Evolutionary conservation across 305 asterid species (phyloP).

Genomic region (Salvia sclarea): DNA sequence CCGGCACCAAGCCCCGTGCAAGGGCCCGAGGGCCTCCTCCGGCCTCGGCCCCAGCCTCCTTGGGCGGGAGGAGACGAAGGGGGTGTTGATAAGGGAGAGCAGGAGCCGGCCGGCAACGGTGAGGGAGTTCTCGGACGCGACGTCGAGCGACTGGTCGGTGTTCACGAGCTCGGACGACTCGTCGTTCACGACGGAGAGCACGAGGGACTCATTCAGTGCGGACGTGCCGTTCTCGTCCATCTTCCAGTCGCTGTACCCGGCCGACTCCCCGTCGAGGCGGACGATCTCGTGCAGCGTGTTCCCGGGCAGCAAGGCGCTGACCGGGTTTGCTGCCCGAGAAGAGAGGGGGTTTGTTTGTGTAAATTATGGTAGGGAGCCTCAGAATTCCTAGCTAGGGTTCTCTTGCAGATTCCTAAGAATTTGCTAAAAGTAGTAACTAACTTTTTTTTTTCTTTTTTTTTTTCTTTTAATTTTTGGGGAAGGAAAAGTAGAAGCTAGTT

Average conservation of each 20-base stretch:
- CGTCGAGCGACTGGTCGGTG: constrained; percentile 70
- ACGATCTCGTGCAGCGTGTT: constrained; percentile 52
- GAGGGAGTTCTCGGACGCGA: constrained; percentile 57
- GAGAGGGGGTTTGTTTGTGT: constrained; percentile 42
- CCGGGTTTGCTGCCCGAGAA: constrained; percentile 53
- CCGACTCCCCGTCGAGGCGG: constrained; percentile 43
- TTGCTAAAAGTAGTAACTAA: constrained; percentile 9
- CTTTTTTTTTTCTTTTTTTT: too few species aligned
- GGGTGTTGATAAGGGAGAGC: constrained; percentile 38
- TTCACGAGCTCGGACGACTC: constrained; percentile 84
- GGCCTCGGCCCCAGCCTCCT: constrained; percentile 23
- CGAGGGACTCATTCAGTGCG: constrained; percentile 75
- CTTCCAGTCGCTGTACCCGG: constrained; percentile 45
- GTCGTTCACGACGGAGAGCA: constrained; percentile 80
- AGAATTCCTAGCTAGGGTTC: neutral
- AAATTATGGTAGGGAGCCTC: constrained; percentile 32
- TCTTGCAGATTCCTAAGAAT: neutral
- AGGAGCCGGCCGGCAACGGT: constrained; percentile 35
- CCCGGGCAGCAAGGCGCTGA: constrained; percentile 44
- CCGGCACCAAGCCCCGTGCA: constrained; percentile 35
- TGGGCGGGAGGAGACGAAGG: constrained; percentile 28
- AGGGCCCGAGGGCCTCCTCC: constrained; percentile 40
- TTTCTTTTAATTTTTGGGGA: too few species aligned
- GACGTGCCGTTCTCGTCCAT: constrained; percentile 53
- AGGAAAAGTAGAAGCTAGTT: constrained; percentile 25